These are phyloP conservation scores for Amanita polypyramis DNA, from an alignment of 768 basidiomycete species.

Conservation along the genomic window DNA sequence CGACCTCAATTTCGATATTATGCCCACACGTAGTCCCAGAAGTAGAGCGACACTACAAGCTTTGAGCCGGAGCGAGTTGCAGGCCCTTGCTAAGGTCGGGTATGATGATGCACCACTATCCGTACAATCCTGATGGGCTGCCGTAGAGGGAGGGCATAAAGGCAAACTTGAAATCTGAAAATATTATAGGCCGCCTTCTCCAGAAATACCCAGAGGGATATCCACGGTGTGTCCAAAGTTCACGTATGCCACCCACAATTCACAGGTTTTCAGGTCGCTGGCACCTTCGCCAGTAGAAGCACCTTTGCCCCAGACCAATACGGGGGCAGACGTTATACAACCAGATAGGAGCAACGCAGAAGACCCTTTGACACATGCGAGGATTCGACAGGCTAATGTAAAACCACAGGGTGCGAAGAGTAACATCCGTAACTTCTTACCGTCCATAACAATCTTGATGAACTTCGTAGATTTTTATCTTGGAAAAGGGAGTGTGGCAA, in stretches of 20 bases:
- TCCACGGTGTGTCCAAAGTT: background rate
- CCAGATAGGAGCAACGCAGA: too few species aligned
- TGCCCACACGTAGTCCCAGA: background rate
- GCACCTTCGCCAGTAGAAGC: background rate
- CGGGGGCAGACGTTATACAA: background rate
- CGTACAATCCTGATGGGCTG: background rate
- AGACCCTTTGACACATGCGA: too few species aligned
- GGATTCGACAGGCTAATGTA: too few species aligned
- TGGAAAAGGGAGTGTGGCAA: too few species aligned
- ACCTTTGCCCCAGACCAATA: background rate
- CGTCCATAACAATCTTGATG: background rate
- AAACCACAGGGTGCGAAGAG: background rate
- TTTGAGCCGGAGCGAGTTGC: conserved; percentile 1
- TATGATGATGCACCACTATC: background rate
- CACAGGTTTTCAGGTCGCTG: background rate
- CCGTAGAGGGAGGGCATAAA: background rate
- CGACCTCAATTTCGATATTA: background rate
- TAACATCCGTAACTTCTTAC: background rate
- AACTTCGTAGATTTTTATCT: background rate
- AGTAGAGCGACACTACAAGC: background rate
- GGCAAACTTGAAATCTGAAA: conserved; percentile 1
- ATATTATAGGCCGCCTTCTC: background rate
- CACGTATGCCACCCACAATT: background rate
- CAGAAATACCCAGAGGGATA: background rate
- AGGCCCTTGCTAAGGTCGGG: conserved; percentile 3